These are phyloP conservation scores for Aspergillus saccharolyticus DNA, from an alignment of 495 filamentous ascomycete species.

Conservation along the genomic window DNA sequence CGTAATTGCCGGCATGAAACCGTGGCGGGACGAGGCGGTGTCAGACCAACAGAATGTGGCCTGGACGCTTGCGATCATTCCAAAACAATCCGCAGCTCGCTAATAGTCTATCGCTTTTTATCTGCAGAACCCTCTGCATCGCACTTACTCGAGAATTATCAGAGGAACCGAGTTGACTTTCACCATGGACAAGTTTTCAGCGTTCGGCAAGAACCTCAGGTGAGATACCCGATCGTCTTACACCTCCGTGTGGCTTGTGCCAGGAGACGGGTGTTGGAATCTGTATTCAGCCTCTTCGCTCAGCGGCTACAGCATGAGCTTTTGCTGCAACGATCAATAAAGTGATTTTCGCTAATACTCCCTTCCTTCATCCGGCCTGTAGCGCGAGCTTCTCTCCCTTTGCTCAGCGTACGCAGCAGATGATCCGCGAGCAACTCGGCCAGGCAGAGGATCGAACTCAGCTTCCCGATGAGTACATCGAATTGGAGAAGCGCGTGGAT, in stretches of 20 bases:
- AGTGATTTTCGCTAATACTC: slow-evolving; percentile 22
- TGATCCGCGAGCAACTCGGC: slow-evolving; percentile 93
- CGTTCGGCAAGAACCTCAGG: slow-evolving; percentile 71
- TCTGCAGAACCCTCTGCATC: not conserved
- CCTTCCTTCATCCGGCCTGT: slow-evolving; percentile 13
- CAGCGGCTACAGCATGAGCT: slow-evolving; percentile 6
- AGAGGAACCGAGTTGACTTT: slow-evolving; percentile 3
- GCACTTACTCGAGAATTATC: not conserved
- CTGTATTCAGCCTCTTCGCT: not conserved
- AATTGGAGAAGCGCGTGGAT: slow-evolving; percentile 98
- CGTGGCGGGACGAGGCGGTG: slow-evolving; percentile 9
- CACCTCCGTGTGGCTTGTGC: not conserved
- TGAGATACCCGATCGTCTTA: slow-evolving; percentile 27
- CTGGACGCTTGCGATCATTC: slow-evolving; percentile 10
- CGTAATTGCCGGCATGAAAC: slow-evolving; percentile 4
- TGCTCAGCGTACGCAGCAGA: slow-evolving; percentile 89
- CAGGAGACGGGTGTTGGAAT: not conserved
- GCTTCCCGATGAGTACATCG: slow-evolving; percentile 93
- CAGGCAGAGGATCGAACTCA: slow-evolving; percentile 97
- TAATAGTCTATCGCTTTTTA: not conserved
- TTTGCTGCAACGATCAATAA: slow-evolving; percentile 9
- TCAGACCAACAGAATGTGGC: slow-evolving; percentile 4
- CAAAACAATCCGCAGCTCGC: slow-evolving; percentile 3
- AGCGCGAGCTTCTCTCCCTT: slow-evolving; percentile 80
- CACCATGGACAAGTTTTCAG: slow-evolving; percentile 66